Percentiles rank a stretch among this genome's conserved stretches.
Evolutionary conservation across 805 yeast genomes (phyloP).

Genomic region (Saccharomycopsis sp.): DNA sequence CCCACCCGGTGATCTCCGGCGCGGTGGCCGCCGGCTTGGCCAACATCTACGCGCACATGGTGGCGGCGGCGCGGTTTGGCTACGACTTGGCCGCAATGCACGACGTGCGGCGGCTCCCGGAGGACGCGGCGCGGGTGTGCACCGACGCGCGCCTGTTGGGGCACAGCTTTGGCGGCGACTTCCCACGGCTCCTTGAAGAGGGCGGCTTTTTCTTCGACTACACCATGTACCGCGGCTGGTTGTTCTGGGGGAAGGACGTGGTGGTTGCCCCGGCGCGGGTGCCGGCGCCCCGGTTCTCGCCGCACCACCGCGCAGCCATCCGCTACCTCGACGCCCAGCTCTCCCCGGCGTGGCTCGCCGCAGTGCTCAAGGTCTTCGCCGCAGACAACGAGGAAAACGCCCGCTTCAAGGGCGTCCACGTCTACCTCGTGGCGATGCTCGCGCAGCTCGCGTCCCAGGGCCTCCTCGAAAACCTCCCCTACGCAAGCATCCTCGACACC

Average conservation of each 20-base stretch:
- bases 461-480: constrained; percentile 34
- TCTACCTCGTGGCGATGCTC: constrained; percentile 46
- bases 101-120: constrained; percentile 31
- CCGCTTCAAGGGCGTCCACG: constrained; percentile 59
- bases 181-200: constrained; percentile 44
- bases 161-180: constrained; percentile 33
- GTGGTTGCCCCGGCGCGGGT: constrained; percentile 37
- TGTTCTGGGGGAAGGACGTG: constrained; percentile 63
- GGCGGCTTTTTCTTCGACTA: constrained; percentile 51
- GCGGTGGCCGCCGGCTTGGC: constrained; percentile 55
- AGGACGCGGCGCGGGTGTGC: constrained; percentile 36
- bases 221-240: constrained; percentile 55
- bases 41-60: constrained; percentile 41
- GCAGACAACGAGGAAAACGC: constrained; percentile 66
- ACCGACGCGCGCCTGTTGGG: constrained; percentile 30
- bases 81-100: constrained; percentile 42
- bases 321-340: constrained; percentile 39
- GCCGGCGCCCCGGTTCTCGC: constrained; percentile 19
- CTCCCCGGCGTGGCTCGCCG: constrained; percentile 51
- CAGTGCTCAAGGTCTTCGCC: constrained; percentile 44
- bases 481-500: constrained; percentile 47
- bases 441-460: constrained; percentile 43
- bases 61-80: constrained; percentile 37
- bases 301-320: no score
- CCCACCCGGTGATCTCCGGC: constrained; percentile 63